Evolutionary conservation across 23 red algal species (phyloP).

Genomic region (Gracilaria caudata): DNA sequence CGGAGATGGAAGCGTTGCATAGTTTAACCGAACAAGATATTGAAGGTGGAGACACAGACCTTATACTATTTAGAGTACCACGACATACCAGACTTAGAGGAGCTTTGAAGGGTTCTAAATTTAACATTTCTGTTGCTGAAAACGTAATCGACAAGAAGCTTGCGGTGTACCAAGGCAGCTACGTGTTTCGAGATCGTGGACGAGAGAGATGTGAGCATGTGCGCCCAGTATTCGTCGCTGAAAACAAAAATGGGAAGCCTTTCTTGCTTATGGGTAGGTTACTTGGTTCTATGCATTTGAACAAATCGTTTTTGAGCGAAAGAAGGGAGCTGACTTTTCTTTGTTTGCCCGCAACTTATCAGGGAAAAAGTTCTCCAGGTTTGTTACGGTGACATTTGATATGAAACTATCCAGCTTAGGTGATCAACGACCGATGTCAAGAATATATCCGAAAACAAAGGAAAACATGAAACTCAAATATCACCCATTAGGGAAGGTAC

Average conservation of each 20-base stretch:
- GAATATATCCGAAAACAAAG: conserved; percentile 19
- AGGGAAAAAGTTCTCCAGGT: conserved; percentile 55
- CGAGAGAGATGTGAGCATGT: conserved; percentile 1
- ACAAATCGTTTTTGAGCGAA: background rate
- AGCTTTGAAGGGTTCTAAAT: conserved; percentile 24
- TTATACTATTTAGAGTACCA: conserved; percentile 44
- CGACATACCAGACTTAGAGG: conserved; percentile 24
- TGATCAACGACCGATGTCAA: conserved; percentile 6
- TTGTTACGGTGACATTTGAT: conserved; percentile 48
- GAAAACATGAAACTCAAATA: conserved; percentile 30
- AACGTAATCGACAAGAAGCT: conserved; percentile 26
- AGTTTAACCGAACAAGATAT: conserved; percentile 14
- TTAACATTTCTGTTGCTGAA: conserved; percentile 19
- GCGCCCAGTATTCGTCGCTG: conserved; percentile 37
- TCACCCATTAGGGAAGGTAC: conserved; percentile 17
- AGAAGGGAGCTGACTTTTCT: background rate
- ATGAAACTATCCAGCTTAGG: conserved; percentile 5
- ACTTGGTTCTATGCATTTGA: background rate
- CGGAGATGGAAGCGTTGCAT: conserved; percentile 7
- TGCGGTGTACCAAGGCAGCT: conserved; percentile 32
- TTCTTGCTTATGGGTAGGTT: conserved; percentile 50
- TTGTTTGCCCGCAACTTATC: background rate
- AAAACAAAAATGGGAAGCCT: background rate
- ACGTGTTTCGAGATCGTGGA: conserved; percentile 46
- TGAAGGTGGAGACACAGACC: conserved; percentile 35